phyloP scores from a whole-genome alignment of 768 basidiomycete genomes.

The Boletus sensibilis region DNA sequence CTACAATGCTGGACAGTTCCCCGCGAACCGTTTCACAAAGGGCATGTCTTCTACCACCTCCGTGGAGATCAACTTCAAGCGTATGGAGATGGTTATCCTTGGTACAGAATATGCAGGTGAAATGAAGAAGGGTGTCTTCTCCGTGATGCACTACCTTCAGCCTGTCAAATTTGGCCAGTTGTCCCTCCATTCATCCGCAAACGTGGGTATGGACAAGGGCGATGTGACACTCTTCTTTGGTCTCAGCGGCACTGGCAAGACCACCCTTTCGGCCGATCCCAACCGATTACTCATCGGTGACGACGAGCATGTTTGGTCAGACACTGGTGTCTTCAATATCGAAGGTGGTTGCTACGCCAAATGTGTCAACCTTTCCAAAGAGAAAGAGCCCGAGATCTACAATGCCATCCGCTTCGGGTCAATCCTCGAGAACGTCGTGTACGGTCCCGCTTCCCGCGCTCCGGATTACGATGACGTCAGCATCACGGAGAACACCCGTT shows the following conservation, averaged over 20 bases:
- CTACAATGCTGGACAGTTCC: slow-evolving; percentile 99
- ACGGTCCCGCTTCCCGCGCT: slow-evolving; percentile 74
- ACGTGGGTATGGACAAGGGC: slow-evolving; percentile 82
- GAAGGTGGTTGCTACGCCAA: slow-evolving; percentile 99
- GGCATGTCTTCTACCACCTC: slow-evolving; percentile 99
- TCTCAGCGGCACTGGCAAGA: slow-evolving; percentile 97
- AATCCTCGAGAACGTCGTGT: slow-evolving; percentile 99
- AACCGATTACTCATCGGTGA: slow-evolving; percentile 93
- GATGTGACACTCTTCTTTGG: slow-evolving; percentile 99
- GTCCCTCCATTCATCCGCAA: slow-evolving; percentile 96
- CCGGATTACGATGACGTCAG: slow-evolving; percentile 95
- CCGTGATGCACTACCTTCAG: slow-evolving; percentile 99
- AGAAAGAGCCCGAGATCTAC: slow-evolving; percentile 98
- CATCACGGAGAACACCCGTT: slow-evolving; percentile 99
- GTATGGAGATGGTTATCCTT: slow-evolving; percentile 99
- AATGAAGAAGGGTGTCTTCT: slow-evolving; percentile 99
- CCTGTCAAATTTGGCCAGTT: slow-evolving; percentile 98
- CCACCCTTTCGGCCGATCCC: slow-evolving; percentile 96
- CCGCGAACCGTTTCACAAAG: slow-evolving; percentile 99
- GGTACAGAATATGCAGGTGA: slow-evolving; percentile 97
- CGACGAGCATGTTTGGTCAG: slow-evolving; percentile 99
- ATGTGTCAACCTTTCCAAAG: slow-evolving; percentile 91
- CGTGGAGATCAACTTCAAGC: slow-evolving; percentile 99
- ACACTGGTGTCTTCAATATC: slow-evolving; percentile 99
- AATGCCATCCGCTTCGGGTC: slow-evolving; percentile 92